phyloP scores from a whole-genome alignment of 1,139 yeast genomes.

The Wickerhamiella infanticola region DNA sequence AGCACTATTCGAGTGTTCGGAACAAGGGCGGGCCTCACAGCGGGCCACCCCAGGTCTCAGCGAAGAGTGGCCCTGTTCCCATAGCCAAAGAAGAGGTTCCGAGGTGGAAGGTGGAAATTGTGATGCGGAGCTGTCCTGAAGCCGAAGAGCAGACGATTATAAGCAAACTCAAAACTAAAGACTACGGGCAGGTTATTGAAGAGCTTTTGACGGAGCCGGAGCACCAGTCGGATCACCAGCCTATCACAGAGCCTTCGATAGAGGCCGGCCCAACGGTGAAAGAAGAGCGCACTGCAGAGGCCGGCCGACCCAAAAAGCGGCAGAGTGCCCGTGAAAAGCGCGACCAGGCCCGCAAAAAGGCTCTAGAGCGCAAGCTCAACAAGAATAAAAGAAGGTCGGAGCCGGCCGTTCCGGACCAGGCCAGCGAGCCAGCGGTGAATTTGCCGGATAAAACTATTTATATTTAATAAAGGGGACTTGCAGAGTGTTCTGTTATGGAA shows the following conservation, averaged over 20 bases:
- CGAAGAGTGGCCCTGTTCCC: slow-evolving; percentile 2
- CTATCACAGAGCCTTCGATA: not conserved
- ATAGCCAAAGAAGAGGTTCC: slow-evolving; percentile 10
- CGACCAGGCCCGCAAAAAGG: not conserved
- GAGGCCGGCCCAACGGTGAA: not conserved
- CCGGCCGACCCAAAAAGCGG: not conserved
- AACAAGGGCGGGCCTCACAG: slow-evolving; percentile 25
- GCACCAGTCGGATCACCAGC: not conserved
- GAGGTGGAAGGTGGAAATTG: slow-evolving; percentile 23
- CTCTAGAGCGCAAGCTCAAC: slow-evolving; percentile 1
- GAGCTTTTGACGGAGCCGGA: slow-evolving; percentile 10
- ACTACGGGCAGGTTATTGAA: slow-evolving; percentile 14
- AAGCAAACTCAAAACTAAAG: slow-evolving; percentile 6
- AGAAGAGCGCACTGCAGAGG: not conserved
- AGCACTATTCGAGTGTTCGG: slow-evolving; percentile 29
- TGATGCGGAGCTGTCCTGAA: slow-evolving; percentile 15
- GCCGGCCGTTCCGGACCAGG: not conserved
- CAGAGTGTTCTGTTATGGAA: too few species aligned
- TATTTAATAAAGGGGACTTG: not conserved
- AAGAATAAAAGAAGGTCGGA: not conserved
- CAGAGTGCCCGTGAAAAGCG: not conserved
- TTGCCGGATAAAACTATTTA: not conserved
- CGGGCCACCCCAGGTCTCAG: slow-evolving; percentile 24
- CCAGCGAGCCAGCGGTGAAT: not conserved
- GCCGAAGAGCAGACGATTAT: slow-evolving; percentile 8